Evolutionary conservation across 2,329 filamentous ascomycete genomes (phyloP).

Genomic region (Cladorrhinum sp.): DNA sequence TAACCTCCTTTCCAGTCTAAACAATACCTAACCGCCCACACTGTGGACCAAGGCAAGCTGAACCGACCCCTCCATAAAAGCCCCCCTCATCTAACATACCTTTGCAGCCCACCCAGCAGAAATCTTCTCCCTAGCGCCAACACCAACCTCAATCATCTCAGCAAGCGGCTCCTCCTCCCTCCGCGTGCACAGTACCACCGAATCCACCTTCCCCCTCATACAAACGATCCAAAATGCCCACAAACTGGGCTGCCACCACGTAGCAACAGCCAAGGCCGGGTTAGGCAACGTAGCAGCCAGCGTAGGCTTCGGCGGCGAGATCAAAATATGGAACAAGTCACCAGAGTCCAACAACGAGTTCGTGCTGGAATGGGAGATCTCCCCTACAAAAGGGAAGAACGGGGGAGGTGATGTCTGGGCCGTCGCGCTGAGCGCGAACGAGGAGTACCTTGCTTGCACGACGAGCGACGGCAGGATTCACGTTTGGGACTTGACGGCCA

Average conservation of each 20-base stretch:
- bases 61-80: conserved; percentile 21
- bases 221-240: conserved; percentile 81
- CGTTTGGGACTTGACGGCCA: conserved; percentile 71
- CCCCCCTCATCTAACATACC: conserved; percentile 10
- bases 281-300: conserved; percentile 73
- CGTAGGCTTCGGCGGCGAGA: conserved; percentile 83
- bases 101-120: conserved; percentile 72
- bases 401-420: conserved; percentile 67
- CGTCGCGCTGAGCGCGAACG: conserved; percentile 78
- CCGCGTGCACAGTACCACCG: conserved; percentile 71
- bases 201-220: conserved; percentile 68
- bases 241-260: conserved; percentile 86
- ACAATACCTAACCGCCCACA: conserved; percentile 93
- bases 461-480: conserved; percentile 85
- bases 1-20: conserved; percentile 67
- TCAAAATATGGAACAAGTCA: conserved; percentile 70
- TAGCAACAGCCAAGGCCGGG: conserved; percentile 60
- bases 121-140: conserved; percentile 80
- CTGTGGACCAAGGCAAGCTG: conserved; percentile 59
- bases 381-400: conserved; percentile 27
- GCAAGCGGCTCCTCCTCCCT: conserved; percentile 81
- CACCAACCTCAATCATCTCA: conserved; percentile 70
- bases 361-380: conserved; percentile 46
- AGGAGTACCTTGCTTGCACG: conserved; percentile 79
- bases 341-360: conserved; percentile 55